Percentiles rank a stretch among this genome's conserved stretches.
Conservation (phyloP, 164 flowering plant species). For the Stephania yunnanensis region DNA sequence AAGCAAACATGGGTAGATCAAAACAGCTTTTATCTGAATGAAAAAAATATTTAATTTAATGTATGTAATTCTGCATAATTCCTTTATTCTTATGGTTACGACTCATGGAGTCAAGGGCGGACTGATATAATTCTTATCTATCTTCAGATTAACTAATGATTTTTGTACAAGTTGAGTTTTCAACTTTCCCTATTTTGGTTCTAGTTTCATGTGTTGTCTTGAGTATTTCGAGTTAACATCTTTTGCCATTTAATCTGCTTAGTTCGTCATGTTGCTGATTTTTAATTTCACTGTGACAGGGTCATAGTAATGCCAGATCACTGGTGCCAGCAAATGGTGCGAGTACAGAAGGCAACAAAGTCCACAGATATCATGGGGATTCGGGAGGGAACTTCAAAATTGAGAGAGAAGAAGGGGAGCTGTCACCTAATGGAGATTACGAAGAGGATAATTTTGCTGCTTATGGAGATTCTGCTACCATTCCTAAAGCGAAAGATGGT, state of each 20-base stretch:
- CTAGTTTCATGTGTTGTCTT: not conserved
- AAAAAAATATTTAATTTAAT: too few relatives aligned
- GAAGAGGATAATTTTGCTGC: conserved; percentile 68
- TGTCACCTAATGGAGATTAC: conserved; percentile 78
- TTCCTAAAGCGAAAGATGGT: conserved; percentile 37
- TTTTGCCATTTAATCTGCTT: not conserved
- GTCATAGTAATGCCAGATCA: conserved; percentile 22
- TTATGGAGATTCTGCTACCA: conserved; percentile 39
- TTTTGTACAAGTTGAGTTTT: not conserved
- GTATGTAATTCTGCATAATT: too few relatives aligned
- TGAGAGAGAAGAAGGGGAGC: conserved; percentile 94
- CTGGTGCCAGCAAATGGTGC: conserved; percentile 34
- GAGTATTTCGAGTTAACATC: not conserved
- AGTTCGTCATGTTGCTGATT: not conserved
- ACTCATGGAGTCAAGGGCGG: not conserved
- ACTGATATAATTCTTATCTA: not conserved
- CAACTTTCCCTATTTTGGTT: not conserved
- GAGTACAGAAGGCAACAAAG: conserved; percentile 28
- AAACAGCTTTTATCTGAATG: too few relatives aligned
- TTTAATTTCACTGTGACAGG: conserved; percentile 14
- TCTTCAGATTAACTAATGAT: not conserved
- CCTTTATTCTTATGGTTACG: not conserved
- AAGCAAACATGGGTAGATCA: too few relatives aligned
- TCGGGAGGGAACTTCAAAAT: conserved; percentile 34
- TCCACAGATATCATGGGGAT: conserved; percentile 39